A percentile compares a stretch with the other conserved stretches of the same genome.
Evolutionary conservation across 495 filamentous ascomycete genomes (phyloP).

Genomic region (Podospora tetraspora): DNA sequence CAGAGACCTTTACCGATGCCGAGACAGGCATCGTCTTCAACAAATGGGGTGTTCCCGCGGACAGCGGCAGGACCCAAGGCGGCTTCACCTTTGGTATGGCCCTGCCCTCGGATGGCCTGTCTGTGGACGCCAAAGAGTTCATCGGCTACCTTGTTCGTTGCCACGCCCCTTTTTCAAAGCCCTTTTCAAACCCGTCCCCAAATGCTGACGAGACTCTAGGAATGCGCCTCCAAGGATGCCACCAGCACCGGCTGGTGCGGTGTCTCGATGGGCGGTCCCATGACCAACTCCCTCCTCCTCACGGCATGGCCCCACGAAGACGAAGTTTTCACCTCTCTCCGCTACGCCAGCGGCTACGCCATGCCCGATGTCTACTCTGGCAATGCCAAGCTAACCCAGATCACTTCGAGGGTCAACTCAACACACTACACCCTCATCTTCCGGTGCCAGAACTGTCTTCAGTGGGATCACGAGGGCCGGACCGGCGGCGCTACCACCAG

Average conservation of each 20-base stretch:
- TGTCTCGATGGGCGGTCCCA: conserved; percentile 48
- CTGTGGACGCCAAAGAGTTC: conserved; percentile 51
- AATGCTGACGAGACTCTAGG: conserved; percentile 20
- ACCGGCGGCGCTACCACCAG: conserved; percentile 22
- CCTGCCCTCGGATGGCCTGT: conserved; percentile 47
- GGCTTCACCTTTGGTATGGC: conserved; percentile 52
- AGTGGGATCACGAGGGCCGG: conserved; percentile 39
- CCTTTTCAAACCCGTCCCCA: not conserved
- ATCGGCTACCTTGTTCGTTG: conserved; percentile 50
- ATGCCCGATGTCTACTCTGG: conserved; percentile 55
- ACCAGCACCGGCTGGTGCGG: conserved; percentile 50
- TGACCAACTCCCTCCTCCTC: conserved; percentile 56
- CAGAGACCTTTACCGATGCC: conserved; percentile 37
- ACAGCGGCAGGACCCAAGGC: conserved; percentile 28
- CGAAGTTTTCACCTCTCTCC: conserved; percentile 48
- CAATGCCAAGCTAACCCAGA: conserved; percentile 51
- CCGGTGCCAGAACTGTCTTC: conserved; percentile 57
- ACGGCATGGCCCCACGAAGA: conserved; percentile 50
- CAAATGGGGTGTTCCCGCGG: conserved; percentile 33
- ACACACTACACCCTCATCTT: conserved; percentile 54
- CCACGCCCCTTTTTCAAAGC: not conserved
- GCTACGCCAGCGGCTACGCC: conserved; percentile 53
- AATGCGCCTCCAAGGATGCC: conserved; percentile 28
- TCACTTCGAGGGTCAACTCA: conserved; percentile 50
- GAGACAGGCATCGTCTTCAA: conserved; percentile 44